phyloP scores from a whole-genome alignment of 768 basidiomycete species.

The Polyporus arcularius region DNA sequence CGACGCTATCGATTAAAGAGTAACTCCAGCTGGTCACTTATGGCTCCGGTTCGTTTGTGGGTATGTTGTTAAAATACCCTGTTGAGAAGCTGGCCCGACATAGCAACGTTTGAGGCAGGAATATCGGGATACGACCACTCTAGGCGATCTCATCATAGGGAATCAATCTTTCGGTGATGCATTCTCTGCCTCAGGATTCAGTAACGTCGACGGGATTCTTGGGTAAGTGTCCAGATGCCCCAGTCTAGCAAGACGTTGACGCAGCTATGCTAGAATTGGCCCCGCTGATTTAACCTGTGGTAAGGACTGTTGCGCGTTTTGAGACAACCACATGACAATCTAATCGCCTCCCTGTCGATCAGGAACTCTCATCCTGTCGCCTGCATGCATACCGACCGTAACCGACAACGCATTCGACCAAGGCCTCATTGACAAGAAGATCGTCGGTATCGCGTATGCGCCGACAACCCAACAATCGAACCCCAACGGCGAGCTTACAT shows the following conservation, averaged over 20 bases:
- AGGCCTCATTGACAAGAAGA: too few relatives aligned
- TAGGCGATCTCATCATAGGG: slow-evolving; percentile 49
- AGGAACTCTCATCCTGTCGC: too few relatives aligned
- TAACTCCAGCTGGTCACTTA: slow-evolving; percentile 44
- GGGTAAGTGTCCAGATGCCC: slow-evolving; percentile 40
- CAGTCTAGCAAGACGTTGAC: too few relatives aligned
- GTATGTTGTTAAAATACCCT: slow-evolving; percentile 23
- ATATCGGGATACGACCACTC: slow-evolving; percentile 41
- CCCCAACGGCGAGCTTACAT: slow-evolving; percentile 39
- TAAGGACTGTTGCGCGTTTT: too few relatives aligned
- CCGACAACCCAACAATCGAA: slow-evolving; percentile 25
- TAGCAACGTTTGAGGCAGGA: slow-evolving; percentile 4
- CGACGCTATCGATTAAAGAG: too few relatives aligned
- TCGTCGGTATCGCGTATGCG: too few relatives aligned
- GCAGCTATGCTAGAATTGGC: too few relatives aligned
- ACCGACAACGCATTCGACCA: slow-evolving; percentile 40
- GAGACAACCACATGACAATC: slow-evolving; percentile 12
- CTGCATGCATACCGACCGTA: slow-evolving; percentile 55
- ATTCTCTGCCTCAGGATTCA: slow-evolving; percentile 39
- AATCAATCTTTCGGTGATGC: slow-evolving; percentile 69
- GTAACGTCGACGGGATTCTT: slow-evolving; percentile 62
- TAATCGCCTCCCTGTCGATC: slow-evolving; percentile 24
- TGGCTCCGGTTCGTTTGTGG: slow-evolving; percentile 50
- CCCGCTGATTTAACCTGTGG: too few relatives aligned
- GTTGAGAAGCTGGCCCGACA: slow-evolving; percentile 28